These are phyloP conservation scores for Sanguinoderma infundibulare DNA, from an alignment of 1,284 basidiomycete genomes.

Conservation along the genomic window DNA sequence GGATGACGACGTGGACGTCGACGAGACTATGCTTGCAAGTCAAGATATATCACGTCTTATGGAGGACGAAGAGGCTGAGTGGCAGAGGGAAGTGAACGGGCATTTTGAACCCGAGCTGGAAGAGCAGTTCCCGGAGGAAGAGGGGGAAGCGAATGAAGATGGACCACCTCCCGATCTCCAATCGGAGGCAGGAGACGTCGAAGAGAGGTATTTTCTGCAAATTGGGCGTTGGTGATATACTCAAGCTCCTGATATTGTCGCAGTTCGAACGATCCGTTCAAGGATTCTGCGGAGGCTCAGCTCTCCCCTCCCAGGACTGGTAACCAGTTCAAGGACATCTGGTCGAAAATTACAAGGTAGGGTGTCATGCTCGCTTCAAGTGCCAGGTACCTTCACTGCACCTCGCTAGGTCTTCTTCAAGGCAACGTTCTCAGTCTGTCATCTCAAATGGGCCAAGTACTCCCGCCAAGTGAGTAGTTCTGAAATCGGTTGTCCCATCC, in stretches of 20 bases:
- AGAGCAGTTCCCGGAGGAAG: conserved; percentile 32
- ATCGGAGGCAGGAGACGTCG: conserved; percentile 10
- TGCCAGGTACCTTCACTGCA: neutral
- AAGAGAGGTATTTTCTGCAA: conserved; percentile 10
- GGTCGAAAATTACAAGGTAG: conserved; percentile 29
- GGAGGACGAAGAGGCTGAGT: conserved; percentile 43
- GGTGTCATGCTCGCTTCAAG: neutral
- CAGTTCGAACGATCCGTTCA: conserved; percentile 12
- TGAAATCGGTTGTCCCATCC: neutral
- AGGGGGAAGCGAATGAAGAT: conserved; percentile 37
- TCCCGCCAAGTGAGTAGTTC: conserved; percentile 15
- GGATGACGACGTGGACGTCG: conserved; percentile 49
- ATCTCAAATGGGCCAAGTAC: conserved; percentile 15
- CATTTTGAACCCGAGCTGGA: conserved; percentile 36
- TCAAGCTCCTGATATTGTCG: neutral
- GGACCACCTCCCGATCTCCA: conserved; percentile 25
- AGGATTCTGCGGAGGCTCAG: conserved; percentile 1
- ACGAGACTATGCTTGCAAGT: conserved; percentile 55
- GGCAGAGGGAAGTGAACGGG: conserved; percentile 33
- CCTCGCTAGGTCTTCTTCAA: conserved; percentile 8
- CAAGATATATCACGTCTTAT: conserved; percentile 53
- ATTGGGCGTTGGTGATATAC: neutral
- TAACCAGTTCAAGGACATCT: conserved; percentile 29
- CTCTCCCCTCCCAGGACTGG: conserved; percentile 15
- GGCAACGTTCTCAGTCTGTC: conserved; percentile 24